Conservation (phyloP, 495 filamentous ascomycete genomes). For the Hyaloscypha bicolor region DNA sequence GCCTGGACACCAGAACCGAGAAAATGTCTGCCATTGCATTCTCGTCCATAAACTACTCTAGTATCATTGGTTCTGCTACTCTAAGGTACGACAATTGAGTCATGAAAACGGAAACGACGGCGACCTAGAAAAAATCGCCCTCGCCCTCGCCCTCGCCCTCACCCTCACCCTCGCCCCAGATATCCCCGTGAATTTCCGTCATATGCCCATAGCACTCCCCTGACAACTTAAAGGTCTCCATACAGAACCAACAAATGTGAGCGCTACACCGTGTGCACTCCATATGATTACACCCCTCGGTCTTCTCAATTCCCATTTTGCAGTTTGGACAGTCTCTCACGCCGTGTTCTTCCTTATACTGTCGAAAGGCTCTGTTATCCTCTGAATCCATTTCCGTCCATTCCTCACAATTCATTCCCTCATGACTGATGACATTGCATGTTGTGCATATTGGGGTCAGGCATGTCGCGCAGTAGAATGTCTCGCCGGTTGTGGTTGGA, state of each 20-base stretch:
- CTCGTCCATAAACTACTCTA: too few species aligned
- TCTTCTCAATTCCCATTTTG: conserved; percentile 34
- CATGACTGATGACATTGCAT: conserved; percentile 41
- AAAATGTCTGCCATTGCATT: too few species aligned
- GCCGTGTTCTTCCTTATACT: conserved; percentile 33
- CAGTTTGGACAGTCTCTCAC: conserved; percentile 37
- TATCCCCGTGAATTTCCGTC: conserved; percentile 18
- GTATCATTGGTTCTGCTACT: too few species aligned
- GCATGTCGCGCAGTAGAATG: conserved; percentile 43
- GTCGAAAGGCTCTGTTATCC: conserved; percentile 26
- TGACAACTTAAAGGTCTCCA: conserved; percentile 28
- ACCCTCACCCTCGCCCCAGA: not conserved
- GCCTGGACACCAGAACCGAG: too few species aligned
- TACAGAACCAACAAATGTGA: conserved; percentile 42
- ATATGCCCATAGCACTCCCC: conserved; percentile 35
- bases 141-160: not conserved
- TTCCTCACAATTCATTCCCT: conserved; percentile 41
- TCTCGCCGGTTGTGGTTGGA: conserved; percentile 9
- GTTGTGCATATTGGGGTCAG: conserved; percentile 40
- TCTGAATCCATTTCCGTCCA: conserved; percentile 37
- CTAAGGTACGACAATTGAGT: too few species aligned
- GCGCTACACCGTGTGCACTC: conserved; percentile 30
- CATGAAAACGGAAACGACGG: too few species aligned
- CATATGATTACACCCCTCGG: conserved; percentile 41
- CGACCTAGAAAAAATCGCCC: too few species aligned